Conservation (phyloP, 768 basidiomycete genomes). For the Lepiota subincarnata region DNA sequence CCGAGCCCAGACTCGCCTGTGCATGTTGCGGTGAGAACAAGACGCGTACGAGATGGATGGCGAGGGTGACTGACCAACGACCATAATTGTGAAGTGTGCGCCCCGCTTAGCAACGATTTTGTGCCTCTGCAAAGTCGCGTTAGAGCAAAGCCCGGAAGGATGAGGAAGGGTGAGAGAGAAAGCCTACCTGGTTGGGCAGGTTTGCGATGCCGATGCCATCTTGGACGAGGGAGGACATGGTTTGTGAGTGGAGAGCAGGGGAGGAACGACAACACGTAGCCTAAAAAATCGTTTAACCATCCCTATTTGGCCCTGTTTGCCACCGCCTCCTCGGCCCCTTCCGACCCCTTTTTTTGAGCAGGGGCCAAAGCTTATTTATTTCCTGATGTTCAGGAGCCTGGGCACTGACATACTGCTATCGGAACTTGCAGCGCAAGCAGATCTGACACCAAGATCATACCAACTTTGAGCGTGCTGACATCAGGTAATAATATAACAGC, state of each 20-base stretch:
- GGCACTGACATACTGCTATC: no score
- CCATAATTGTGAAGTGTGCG: constrained; percentile 99
- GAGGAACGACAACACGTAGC: constrained; percentile 20
- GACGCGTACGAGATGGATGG: background rate
- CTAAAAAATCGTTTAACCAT: constrained; percentile 32
- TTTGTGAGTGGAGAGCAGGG: constrained; percentile 21
- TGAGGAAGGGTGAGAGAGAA: background rate
- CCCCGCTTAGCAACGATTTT: constrained; percentile 98
- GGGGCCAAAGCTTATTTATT: no score
- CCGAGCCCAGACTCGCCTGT: constrained; percentile 95
- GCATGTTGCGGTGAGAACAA: background rate
- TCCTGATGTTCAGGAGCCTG: no score
- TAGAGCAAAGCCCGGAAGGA: constrained; percentile 9
- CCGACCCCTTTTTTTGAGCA: no score
- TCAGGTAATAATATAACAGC: no score
- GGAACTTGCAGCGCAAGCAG: background rate
- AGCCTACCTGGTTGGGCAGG: constrained; percentile 90
- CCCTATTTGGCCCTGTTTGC: constrained; percentile 25
- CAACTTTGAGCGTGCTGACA: constrained; percentile 22
- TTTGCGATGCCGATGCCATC: constrained; percentile 95
- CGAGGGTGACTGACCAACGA: constrained; percentile 70
- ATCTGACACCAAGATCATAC: constrained; percentile 33
- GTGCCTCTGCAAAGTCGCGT: constrained; percentile 69
- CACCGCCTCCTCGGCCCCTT: background rate
- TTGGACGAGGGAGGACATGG: constrained; percentile 42